Evolutionary conservation across 305 asterid genomes (phyloP), one percentile per base, ranked within the genome.

Genomic region (Coffea humblotiana): DNA sequence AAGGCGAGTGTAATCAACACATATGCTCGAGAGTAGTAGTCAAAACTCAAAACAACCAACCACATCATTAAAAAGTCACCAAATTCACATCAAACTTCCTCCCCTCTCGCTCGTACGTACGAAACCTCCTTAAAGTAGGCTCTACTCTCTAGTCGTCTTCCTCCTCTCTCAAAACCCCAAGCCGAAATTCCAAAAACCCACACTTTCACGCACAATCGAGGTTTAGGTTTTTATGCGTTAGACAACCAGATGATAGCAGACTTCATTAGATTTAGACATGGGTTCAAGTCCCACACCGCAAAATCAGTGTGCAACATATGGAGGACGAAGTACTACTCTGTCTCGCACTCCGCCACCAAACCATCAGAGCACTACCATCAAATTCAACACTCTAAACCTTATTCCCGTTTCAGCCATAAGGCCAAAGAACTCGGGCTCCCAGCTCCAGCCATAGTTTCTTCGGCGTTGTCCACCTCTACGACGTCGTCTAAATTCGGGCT

Each of bases 331-430:
- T 69, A 37, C 56, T 78, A 47, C 64, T 77, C 85, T 49, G 37
- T 58, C 23, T 69, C 77, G 6, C 77, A 74, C 52, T 11, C 61
- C 52, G 9, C 73, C 54, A 65, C 73, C 25, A 65, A 78, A 23
- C 32, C 78, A 60, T 78, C 85, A 47, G 82, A 75, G 73, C 82
- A 72, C 2, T 87, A 81, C 80, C 54, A 74, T 67, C 84, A 70
- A 45, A 37, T 51, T 27, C 94, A 76, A 61, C 92, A 83, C 29
- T 72, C 78, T 66, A 90, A 79, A 71, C 87, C 83, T 13, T 84
- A 83, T 77, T 82, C 91, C 76, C 87, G 91, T 64, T 83, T 85
- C 73, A 87, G 92, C 25, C 86, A 79, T 29, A 90, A 86, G 81
- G 61, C 76, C 21, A 91, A 87, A 77, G 80, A 80, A 8, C 21